Evolutionary conservation across 106 monocot genomes (phyloP).

Genomic region (Agapanthus africanus): DNA sequence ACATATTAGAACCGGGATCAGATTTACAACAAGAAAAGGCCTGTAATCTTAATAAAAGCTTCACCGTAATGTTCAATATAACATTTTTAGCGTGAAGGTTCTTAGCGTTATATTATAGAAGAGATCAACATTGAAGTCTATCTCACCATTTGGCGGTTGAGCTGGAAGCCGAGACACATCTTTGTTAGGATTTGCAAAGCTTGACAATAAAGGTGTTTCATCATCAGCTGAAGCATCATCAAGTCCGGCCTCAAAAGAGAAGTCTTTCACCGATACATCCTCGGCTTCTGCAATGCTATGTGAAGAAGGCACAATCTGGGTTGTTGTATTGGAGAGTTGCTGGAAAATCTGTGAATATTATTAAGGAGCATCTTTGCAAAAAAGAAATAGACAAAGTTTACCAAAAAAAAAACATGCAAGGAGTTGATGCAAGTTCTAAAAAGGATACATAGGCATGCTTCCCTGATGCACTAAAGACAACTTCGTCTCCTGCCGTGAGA

Average conservation of each 20-base stretch:
- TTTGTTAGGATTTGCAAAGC: constrained; percentile 31
- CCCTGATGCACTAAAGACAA: constrained; percentile 72
- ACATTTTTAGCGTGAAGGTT: background rate
- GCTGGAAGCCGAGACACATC: constrained; percentile 37
- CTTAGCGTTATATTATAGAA: too few relatives aligned
- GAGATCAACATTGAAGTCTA: background rate
- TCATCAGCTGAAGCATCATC: constrained; percentile 64
- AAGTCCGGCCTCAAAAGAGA: constrained; percentile 38
- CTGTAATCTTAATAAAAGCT: background rate
- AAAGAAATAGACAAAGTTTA: background rate
- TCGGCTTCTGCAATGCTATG: constrained; percentile 32
- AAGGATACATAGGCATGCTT: constrained; percentile 98
- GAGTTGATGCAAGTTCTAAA: background rate
- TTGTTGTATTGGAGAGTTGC: constrained; percentile 30
- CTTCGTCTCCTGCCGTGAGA: constrained; percentile 79
- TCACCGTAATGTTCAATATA: background rate
- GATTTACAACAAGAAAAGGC: background rate
- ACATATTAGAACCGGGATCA: background rate
- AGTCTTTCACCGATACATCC: constrained; percentile 24
- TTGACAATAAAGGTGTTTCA: constrained; percentile 72
- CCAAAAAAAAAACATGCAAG: background rate
- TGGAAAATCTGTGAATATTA: constrained; percentile 53
- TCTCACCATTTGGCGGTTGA: background rate
- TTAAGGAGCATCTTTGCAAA: constrained; percentile 26
- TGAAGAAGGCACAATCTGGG: constrained; percentile 27